Conservation (phyloP, 2,329 filamentous ascomycete genomes). For the Pseudocercospora fuligena region DNA sequence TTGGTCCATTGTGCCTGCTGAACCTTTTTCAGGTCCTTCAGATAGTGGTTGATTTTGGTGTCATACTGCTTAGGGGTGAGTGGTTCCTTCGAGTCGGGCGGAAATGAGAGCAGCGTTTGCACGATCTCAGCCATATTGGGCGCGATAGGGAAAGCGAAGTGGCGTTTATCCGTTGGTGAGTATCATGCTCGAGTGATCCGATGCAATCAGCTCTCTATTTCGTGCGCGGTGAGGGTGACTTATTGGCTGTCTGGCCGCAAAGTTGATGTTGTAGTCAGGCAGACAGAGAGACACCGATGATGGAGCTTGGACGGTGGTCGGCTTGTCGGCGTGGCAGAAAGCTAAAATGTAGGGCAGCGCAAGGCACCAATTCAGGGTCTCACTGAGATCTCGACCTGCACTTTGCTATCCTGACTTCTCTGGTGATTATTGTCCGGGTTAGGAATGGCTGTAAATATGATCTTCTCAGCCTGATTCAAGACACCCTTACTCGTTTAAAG, state of each 20-base stretch:
- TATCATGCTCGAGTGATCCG: slow-evolving; percentile 10
- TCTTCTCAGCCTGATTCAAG: neutral
- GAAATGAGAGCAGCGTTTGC: slow-evolving; percentile 41
- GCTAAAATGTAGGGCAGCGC: slow-evolving; percentile 6
- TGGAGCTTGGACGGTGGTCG: slow-evolving; percentile 13
- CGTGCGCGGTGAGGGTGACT: neutral
- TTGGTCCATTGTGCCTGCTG: slow-evolving; percentile 42
- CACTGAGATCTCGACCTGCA: neutral
- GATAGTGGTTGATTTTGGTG: slow-evolving; percentile 41
- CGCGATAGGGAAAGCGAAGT: slow-evolving; percentile 1
- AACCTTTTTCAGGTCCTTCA: slow-evolving; percentile 43
- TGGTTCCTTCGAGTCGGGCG: slow-evolving; percentile 32
- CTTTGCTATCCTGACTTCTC: neutral
- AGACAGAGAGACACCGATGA: slow-evolving; percentile 5
- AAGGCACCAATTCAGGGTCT: slow-evolving; percentile 4
- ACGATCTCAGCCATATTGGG: slow-evolving; percentile 35
- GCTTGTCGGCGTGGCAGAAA: slow-evolving; percentile 10
- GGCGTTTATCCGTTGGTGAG: slow-evolving; percentile 1
- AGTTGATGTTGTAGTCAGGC: neutral
- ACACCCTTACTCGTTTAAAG: neutral
- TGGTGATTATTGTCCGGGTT: neutral
- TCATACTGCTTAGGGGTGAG: slow-evolving; percentile 48
- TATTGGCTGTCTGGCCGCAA: neutral
- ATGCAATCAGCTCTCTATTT: neutral
- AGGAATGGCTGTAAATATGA: slow-evolving; percentile 4